A percentile compares a stretch with the other conserved stretches of the same genome.
Evolutionary conservation across 495 filamentous ascomycete species (phyloP).

Genomic region (Monascus purpureus): DNA sequence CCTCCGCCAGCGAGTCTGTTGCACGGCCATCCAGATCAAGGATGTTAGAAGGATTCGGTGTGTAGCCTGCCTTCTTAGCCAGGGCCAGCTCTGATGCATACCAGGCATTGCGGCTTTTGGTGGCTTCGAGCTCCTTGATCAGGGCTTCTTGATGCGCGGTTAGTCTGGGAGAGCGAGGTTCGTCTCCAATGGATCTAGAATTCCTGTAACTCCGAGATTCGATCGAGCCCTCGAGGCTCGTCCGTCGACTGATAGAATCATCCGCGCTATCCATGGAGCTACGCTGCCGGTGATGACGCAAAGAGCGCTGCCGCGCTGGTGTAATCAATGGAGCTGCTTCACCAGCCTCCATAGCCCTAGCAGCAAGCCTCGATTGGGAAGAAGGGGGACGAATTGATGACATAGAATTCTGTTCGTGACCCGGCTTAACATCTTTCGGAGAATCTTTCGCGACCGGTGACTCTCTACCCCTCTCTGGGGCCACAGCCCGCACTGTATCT

Average conservation of each 20-base stretch:
- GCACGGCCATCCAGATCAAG: constrained; percentile 63
- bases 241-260: constrained; percentile 28
- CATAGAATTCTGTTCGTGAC: constrained; percentile 21
- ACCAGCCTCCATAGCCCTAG: constrained; percentile 34
- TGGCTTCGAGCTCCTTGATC: constrained; percentile 68
- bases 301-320: constrained; percentile 29
- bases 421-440: constrained; percentile 23
- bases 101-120: constrained; percentile 84
- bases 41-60: constrained; percentile 53
- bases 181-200: constrained; percentile 24
- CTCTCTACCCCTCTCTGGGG: constrained; percentile 34
- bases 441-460: constrained; percentile 42
- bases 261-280: constrained; percentile 32
- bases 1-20: constrained; percentile 68
- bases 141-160: constrained; percentile 40
- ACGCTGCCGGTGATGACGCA: constrained; percentile 27
- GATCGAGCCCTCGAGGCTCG: constrained; percentile 30
- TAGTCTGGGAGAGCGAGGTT: constrained; percentile 30
- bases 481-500: constrained; percentile 32
- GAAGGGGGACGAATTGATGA: constrained; percentile 51
- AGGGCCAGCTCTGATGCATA: constrained; percentile 89
- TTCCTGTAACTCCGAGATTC: constrained; percentile 27
- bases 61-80: constrained; percentile 77
- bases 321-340: constrained; percentile 33
- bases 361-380: constrained; percentile 32